Conservation (phyloP, 2,329 filamentous ascomycete species). For the Penicillium sp. region DNA sequence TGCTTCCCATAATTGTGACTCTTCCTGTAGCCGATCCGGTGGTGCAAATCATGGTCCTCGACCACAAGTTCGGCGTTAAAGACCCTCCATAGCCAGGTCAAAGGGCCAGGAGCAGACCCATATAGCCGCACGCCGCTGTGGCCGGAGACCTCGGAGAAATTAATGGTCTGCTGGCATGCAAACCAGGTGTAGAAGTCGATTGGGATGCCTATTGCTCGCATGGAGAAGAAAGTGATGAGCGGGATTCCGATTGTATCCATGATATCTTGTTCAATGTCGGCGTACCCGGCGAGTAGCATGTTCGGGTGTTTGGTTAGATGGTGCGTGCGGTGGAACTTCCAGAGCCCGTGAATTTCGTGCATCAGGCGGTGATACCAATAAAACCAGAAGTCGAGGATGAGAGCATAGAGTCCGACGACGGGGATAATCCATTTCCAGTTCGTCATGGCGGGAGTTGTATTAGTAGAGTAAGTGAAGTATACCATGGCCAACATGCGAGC, state of each 20-base stretch:
- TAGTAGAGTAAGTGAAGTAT: slow-evolving; percentile 10
- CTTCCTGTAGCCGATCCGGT: slow-evolving; percentile 19
- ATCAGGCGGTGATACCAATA: slow-evolving; percentile 21
- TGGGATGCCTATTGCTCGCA: slow-evolving; percentile 10
- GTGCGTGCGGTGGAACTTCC: slow-evolving; percentile 22
- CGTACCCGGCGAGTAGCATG: slow-evolving; percentile 16
- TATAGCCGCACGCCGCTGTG: slow-evolving; percentile 16
- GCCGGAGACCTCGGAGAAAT: slow-evolving; percentile 17
- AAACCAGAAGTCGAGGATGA: slow-evolving; percentile 26
- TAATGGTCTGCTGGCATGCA: slow-evolving; percentile 18
- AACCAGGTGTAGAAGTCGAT: slow-evolving; percentile 23
- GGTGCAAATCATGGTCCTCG: slow-evolving; percentile 22
- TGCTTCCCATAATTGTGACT: slow-evolving; percentile 24
- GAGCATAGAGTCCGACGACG: slow-evolving; percentile 15
- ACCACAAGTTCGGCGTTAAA: slow-evolving; percentile 16
- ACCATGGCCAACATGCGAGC: slow-evolving; percentile 1
- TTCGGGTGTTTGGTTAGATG: slow-evolving; percentile 22
- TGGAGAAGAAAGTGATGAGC: slow-evolving; percentile 7
- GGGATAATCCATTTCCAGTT: slow-evolving; percentile 12
- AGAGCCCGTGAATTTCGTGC: slow-evolving; percentile 18
- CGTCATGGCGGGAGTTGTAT: slow-evolving; percentile 1
- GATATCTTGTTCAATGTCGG: slow-evolving; percentile 21
- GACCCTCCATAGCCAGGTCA: not conserved
- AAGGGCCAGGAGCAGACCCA: not conserved
- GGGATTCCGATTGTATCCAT: slow-evolving; percentile 20